Conservation (phyloP, 805 yeast genomes). For the Candida chauliodis region DNA sequence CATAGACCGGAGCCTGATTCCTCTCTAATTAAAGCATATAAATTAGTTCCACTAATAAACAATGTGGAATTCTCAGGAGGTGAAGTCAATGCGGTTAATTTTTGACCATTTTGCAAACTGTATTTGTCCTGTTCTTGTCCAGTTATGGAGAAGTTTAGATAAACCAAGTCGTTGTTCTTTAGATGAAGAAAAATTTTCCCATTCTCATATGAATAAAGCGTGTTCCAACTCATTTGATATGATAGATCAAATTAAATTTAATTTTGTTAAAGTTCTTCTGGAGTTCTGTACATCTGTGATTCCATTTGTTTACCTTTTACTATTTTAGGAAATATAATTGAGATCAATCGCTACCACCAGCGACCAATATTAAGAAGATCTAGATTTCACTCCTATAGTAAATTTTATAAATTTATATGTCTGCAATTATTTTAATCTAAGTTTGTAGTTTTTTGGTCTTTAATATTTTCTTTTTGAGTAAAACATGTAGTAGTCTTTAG, state of each 20-base stretch:
- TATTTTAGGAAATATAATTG: slow-evolving; percentile 1
- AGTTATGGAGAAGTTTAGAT: slow-evolving; percentile 31
- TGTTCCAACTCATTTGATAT: slow-evolving; percentile 22
- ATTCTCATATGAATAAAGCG: slow-evolving; percentile 31
- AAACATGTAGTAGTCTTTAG: too few species aligned
- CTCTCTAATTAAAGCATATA: slow-evolving; percentile 26
- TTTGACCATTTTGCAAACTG: slow-evolving; percentile 19
- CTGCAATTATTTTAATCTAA: too few species aligned
- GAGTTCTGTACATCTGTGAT: background rate
- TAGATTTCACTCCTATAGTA: too few species aligned
- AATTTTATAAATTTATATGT: too few species aligned
- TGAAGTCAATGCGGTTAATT: slow-evolving; percentile 17
- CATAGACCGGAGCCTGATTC: slow-evolving; percentile 16
- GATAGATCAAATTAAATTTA: too few species aligned
- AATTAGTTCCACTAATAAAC: slow-evolving; percentile 22
- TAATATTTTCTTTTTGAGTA: too few species aligned
- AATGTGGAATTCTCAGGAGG: slow-evolving; percentile 34
- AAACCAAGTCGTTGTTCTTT: slow-evolving; percentile 32
- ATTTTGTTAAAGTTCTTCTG: too few species aligned
- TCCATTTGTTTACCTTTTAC: slow-evolving; percentile 4
- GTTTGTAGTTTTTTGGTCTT: too few species aligned
- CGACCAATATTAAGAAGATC: background rate
- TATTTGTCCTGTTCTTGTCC: slow-evolving; percentile 15
- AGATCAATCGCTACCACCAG: background rate
- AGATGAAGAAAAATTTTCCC: slow-evolving; percentile 35